Base-by-base conservation (phyloP, 2,329 filamentous ascomycete species). In the Epicoccum nigrum region DNA sequence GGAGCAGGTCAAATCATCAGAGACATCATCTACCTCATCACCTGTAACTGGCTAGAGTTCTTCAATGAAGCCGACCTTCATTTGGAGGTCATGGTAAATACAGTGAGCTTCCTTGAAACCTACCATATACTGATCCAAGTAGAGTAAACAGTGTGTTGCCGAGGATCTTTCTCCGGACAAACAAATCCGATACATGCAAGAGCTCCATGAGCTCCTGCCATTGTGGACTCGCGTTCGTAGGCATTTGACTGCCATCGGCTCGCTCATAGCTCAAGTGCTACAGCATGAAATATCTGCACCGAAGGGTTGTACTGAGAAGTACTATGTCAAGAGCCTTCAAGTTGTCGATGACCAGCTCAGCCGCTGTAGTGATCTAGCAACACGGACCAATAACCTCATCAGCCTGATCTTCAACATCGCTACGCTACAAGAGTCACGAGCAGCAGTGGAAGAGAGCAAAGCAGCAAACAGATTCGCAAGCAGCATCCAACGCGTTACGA, bases 321-420 rank as follows among this genome's bases (percentile, higher is more conserved):
- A 47, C 27, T 47, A 30, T 15, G n/a, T 47, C 32, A 53, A 47
- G 25, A 39, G 39, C 4, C 28, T 47, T 19, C 41, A 51, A 41
- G 45, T 54, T 5, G 8, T 59, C 4, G 45, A 58, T 6, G 52
- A 60, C 20, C 49, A 56, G 4, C 53, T 56, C 23, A 39, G 19
- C 9, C 49, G 50, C 4, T 60, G 52, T 28, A 48, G 52, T n/a
- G 51, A 60, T 13, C 30, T 49, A 11, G 46, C 46, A 4, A 50
- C 41, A 13, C 46, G 56, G 28, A 58, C 55, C 2, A 58, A 60
- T 2, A 52, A 51, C 5, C 53, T 58, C 37, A 56, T 60, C 43
- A 51, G 43, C 25, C 19, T 56, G 11, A 51, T 60, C 11, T 49
- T 58, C 23, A 54, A 52, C 15, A 56, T 60, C 21, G 55, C 55